Evolutionary conservation across 108 stramenopile genomes (phyloP).

Genomic region (Skeletonema grethae): DNA sequence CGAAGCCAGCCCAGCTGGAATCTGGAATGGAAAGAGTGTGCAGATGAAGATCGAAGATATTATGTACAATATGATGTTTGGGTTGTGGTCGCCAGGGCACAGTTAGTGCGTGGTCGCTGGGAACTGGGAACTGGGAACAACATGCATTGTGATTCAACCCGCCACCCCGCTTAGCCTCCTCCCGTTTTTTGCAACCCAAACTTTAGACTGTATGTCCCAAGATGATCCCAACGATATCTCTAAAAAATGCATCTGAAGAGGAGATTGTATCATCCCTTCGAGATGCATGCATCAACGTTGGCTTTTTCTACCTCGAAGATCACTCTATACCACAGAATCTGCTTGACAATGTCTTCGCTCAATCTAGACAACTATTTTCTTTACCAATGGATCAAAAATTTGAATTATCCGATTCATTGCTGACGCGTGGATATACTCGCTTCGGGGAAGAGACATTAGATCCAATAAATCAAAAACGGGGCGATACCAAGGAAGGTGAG

Average conservation of each 20-base stretch:
- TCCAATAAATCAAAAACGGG: slow-evolving; percentile 33
- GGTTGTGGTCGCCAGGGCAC: no score
- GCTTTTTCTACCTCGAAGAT: slow-evolving; percentile 27
- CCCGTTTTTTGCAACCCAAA: no score
- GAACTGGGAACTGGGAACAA: no score
- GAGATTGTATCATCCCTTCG: slow-evolving; percentile 5
- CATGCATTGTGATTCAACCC: no score
- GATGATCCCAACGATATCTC: slow-evolving; percentile 19
- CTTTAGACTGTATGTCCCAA: no score
- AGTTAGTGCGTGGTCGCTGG: no score
- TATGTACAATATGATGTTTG: no score
- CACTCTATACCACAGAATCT: slow-evolving; percentile 19
- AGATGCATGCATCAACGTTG: slow-evolving; percentile 22
- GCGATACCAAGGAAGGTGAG: slow-evolving; percentile 82
- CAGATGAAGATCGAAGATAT: no score
- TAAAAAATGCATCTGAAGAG: neutral
- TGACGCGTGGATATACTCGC: slow-evolving; percentile 65
- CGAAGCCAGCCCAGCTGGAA: no score
- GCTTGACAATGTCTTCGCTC: slow-evolving; percentile 5
- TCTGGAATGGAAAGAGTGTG: no score
- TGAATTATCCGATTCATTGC: slow-evolving; percentile 34
- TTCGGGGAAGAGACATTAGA: slow-evolving; percentile 71
- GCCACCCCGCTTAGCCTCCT: no score
- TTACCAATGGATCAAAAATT: slow-evolving; percentile 50
- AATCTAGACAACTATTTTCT: slow-evolving; percentile 52